These are phyloP conservation scores for Microascus cirrosus DNA, from an alignment of 2,329 filamentous ascomycete genomes.

Conservation along the genomic window DNA sequence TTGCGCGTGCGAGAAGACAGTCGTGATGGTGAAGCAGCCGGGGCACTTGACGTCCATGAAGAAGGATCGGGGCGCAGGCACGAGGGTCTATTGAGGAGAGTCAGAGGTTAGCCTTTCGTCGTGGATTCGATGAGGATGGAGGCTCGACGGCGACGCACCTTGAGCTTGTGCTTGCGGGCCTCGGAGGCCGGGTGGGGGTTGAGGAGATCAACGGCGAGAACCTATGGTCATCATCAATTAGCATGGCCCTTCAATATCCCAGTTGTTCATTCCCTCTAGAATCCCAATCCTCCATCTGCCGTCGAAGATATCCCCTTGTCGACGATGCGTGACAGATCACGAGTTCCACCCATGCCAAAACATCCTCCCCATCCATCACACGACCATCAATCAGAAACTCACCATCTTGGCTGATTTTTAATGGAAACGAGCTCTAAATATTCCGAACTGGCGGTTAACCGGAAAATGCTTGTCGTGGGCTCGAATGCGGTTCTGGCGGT, in stretches of 20 bases:
- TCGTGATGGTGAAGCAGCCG: slow-evolving; percentile 99
- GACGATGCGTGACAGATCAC: background rate
- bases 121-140: slow-evolving; percentile 12
- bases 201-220: slow-evolving; percentile 99
- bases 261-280: background rate
- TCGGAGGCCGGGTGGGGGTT: slow-evolving; percentile 97
- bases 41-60: slow-evolving; percentile 99
- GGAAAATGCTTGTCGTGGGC: background rate
- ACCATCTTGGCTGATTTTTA: slow-evolving; percentile 5
- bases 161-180: slow-evolving; percentile 99
- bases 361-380: background rate
- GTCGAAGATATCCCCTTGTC: background rate
- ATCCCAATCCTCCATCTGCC: background rate
- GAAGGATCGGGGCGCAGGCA: slow-evolving; percentile 95
- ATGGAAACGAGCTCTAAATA: slow-evolving; percentile 1
- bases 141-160: slow-evolving; percentile 52
- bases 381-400: slow-evolving; percentile 1
- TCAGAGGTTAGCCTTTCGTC: slow-evolving; percentile 9
- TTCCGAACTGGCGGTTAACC: background rate
- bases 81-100: slow-evolving; percentile 56
- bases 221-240: slow-evolving; percentile 37
- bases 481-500: background rate
- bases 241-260: background rate
- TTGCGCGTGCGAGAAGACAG: slow-evolving; percentile 99
- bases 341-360: background rate